phyloP scores from a whole-genome alignment of 257 asterid species.

The Solanum sparsipilum region DNA sequence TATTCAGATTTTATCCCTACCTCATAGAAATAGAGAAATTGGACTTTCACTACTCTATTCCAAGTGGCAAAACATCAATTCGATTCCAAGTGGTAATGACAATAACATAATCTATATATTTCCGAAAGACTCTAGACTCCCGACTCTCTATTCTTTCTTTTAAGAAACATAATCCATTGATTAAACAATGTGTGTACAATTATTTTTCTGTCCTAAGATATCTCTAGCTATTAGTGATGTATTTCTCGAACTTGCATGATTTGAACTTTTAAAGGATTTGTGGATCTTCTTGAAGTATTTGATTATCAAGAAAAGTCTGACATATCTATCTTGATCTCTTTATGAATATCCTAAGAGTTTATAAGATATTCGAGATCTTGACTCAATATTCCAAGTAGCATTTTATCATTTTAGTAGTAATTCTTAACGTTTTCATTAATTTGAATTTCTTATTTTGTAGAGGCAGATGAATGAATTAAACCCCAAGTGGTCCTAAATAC shows the following conservation, averaged over 20 bases:
- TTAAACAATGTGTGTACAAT: too few relatives aligned
- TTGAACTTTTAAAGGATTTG: background rate
- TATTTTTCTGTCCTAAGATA: background rate
- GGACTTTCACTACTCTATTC: background rate
- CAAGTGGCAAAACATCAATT: background rate
- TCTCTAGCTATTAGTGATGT: background rate
- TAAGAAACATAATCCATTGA: too few relatives aligned
- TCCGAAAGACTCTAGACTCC: background rate
- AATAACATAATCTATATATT: background rate
- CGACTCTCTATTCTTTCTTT: background rate
- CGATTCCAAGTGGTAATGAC: background rate
- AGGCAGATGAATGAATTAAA: background rate
- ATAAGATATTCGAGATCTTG: too few relatives aligned
- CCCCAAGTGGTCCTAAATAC: constrained; percentile 18
- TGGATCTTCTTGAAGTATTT: background rate
- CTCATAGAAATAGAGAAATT: background rate
- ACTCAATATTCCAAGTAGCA: background rate
- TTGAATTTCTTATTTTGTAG: background rate
- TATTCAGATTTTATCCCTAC: too few relatives aligned
- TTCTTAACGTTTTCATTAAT: background rate
- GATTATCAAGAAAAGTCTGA: too few relatives aligned
- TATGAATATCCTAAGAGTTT: background rate
- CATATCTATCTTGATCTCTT: background rate
- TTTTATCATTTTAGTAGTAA: background rate
- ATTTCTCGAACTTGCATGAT: too few relatives aligned